Evolutionary conservation across 2,329 filamentous ascomycete species (phyloP).

Genomic region (Phialemoniopsis sp.): DNA sequence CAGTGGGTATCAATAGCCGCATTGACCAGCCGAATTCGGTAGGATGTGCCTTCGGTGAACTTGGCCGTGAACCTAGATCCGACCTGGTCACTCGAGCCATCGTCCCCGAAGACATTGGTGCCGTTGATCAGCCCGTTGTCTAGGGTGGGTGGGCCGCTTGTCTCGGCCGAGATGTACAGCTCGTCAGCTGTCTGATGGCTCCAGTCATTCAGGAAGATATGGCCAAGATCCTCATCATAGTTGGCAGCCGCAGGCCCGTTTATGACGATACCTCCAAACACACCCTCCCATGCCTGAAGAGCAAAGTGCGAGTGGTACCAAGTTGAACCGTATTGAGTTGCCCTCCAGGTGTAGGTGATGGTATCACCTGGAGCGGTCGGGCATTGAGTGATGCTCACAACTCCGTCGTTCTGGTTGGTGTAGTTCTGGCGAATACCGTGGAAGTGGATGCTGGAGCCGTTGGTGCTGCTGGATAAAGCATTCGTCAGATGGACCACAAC

Average conservation of each 20-base stretch:
- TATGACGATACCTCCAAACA: constrained; percentile 58
- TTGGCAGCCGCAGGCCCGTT: constrained; percentile 53
- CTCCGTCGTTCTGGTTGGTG: constrained; percentile 40
- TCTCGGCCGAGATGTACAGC: constrained; percentile 21
- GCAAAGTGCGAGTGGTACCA: constrained; percentile 62
- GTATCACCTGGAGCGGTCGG: constrained; percentile 28
- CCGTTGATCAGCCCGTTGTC: constrained; percentile 4
- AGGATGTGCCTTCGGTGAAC: constrained; percentile 39
- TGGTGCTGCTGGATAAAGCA: constrained; percentile 28
- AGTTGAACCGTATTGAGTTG: constrained; percentile 47
- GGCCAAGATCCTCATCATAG: constrained; percentile 61
- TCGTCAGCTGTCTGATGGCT: constrained; percentile 38
- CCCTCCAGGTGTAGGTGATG: constrained; percentile 49
- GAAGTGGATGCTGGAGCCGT: constrained; percentile 60
- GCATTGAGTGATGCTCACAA: constrained; percentile 32
- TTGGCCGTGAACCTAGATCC: neutral
- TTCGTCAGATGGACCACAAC: constrained; percentile 28
- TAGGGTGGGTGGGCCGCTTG: constrained; percentile 16
- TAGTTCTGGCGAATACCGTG: constrained; percentile 57
- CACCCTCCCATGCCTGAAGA: constrained; percentile 45
- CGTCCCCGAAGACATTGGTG: constrained; percentile 1
- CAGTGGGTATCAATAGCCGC: constrained; percentile 44
- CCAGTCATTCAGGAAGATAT: constrained; percentile 57
- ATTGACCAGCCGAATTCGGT: constrained; percentile 59
- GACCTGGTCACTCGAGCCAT: neutral